A percentile compares a stretch with the other conserved stretches of the same genome.
phyloP scores from a whole-genome alignment of 768 basidiomycete genomes.

The Hirschioporus abietinus region DNA sequence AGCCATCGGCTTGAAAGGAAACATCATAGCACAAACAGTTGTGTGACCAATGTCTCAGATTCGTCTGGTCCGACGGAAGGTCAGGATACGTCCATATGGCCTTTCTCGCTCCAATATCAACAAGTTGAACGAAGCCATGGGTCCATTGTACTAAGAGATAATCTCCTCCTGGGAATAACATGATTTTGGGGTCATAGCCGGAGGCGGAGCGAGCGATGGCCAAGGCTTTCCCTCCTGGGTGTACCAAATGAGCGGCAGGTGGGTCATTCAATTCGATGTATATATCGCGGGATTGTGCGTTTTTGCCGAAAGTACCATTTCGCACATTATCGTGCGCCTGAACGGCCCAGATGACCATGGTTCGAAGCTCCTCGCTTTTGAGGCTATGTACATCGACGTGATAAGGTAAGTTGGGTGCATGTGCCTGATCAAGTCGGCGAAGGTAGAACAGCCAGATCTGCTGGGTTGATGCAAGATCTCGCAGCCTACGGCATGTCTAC shows the following conservation, averaged over 20 bases:
- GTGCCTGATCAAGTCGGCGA: background rate
- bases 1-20: background rate
- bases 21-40: background rate
- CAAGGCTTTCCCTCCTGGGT: background rate
- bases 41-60: background rate
- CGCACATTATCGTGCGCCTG: background rate
- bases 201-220: no score
- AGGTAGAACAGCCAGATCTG: background rate
- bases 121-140: background rate
- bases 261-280: background rate
- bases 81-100: background rate
- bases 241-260: background rate
- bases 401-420: background rate
- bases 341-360: background rate
- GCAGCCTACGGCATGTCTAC: background rate
- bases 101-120: background rate
- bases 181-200: background rate
- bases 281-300: background rate
- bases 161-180: background rate
- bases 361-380: background rate
- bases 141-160: background rate
- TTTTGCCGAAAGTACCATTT: background rate
- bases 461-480: background rate
- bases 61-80: background rate
- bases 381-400: background rate